Evolutionary conservation across 1,284 basidiomycete genomes (phyloP).

Genomic region (Agaricales sp.): DNA sequence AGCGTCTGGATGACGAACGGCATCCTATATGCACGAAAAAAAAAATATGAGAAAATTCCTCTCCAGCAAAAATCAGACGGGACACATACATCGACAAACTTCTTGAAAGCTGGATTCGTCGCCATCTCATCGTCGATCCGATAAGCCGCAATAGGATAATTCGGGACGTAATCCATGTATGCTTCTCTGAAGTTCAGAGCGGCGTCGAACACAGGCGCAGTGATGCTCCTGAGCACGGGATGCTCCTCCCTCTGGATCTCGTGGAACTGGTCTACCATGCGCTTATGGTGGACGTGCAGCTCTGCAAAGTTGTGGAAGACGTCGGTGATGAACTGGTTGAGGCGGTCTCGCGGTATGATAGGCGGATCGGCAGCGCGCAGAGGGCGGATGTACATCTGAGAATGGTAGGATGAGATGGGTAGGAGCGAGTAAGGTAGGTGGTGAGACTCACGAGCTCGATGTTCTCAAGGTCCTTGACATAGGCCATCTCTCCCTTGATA

Average conservation of each 20-base stretch:
- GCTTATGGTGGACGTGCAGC: constrained; percentile 64
- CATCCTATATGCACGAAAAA: constrained; percentile 33
- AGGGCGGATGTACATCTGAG: constrained; percentile 71
- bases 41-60: constrained; percentile 2
- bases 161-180: constrained; percentile 88
- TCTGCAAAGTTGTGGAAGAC: constrained; percentile 92
- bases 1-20: constrained; percentile 63
- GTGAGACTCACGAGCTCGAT: constrained; percentile 58
- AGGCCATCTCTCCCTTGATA: constrained; percentile 93
- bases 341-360: constrained; percentile 61
- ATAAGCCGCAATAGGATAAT: constrained; percentile 91
- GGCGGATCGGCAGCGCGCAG: constrained; percentile 67
- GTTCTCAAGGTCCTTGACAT: constrained; percentile 87
- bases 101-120: constrained; percentile 69
- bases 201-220: constrained; percentile 80
- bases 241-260: constrained; percentile 87
- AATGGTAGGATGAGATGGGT: constrained; percentile 4
- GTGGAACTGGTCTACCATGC: constrained; percentile 73
- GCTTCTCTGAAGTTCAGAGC: constrained; percentile 89
- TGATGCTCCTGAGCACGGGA: constrained; percentile 75
- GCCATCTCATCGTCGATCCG: constrained; percentile 83
- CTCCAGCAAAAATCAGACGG: constrained; percentile 31
- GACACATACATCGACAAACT: not conserved
- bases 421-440: constrained; percentile 4
- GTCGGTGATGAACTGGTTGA: constrained; percentile 76